phyloP scores from a whole-genome alignment of 805 yeast species.

The Lipomyces japonicus region DNA sequence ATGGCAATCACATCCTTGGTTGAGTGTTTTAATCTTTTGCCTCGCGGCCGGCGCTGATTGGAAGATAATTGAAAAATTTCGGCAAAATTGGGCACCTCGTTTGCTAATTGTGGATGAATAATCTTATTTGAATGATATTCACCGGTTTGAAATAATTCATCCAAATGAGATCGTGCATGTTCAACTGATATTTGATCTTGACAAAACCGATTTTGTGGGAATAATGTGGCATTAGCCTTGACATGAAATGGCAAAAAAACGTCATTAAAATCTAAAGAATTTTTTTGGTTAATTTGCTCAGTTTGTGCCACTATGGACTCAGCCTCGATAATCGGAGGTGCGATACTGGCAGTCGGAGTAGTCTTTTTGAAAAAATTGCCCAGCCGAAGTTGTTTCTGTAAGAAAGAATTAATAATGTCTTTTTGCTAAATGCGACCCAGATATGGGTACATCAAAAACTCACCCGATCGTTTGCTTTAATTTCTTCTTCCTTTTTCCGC shows the following conservation, averaged over 20 bases:
- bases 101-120: constrained; percentile 1
- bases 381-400: constrained; percentile 21
- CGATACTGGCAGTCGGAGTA: constrained; percentile 3
- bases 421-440: not conserved
- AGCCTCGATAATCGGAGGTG: not conserved
- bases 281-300: constrained; percentile 2
- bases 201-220: constrained; percentile 16
- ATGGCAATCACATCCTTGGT: constrained; percentile 30
- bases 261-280: constrained; percentile 32
- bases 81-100: constrained; percentile 3
- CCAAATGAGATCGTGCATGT: constrained; percentile 1
- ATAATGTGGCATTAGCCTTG: constrained; percentile 31
- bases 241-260: constrained; percentile 37
- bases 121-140: not conserved
- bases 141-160: not conserved
- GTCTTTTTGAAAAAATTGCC: constrained; percentile 20
- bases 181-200: constrained; percentile 1
- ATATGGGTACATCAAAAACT: constrained; percentile 2
- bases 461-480: constrained; percentile 10
- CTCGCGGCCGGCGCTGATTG: constrained; percentile 21
- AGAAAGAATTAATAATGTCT: not conserved
- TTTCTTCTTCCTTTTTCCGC: constrained; percentile 17
- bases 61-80: constrained; percentile 1
- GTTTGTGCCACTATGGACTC: not conserved
- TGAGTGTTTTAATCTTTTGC: constrained; percentile 24